Evolutionary conservation across 306 rosid species (phyloP), one percentile per base, ranked within the genome.

Genomic region (Acacia acuminata): DNA sequence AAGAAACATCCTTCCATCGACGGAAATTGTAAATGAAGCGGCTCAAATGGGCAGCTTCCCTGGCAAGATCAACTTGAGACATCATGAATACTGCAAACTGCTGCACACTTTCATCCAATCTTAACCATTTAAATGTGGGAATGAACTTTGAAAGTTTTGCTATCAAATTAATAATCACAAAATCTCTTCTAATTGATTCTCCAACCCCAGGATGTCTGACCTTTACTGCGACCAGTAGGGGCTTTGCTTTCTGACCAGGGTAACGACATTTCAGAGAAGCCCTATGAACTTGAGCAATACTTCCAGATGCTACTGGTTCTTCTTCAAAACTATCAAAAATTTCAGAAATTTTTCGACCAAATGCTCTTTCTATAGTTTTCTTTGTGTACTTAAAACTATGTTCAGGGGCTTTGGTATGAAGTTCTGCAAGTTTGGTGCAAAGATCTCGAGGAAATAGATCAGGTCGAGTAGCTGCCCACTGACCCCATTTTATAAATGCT

Each of bases 161-260:
- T 61, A 87, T 88, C 42, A 86, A 65, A 81, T 89, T 92, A 47
- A 94, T 92, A 82, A 94, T 92, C 60, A 79, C 80, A 84, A 94
- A 94, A 90, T 94, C 98, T 82, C 98, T 94, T 89, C 94, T 90
- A 34, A 94, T 94, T 53, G 96, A 90, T 75, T 92, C 97, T 50
- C 97, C 97, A 77, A 94, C 98, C 17, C 98, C 97, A 80, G 98
- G 98, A 84, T 94, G 98, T 56, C 98, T 88, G 68, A 94, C 98
- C 86, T 94, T 94, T 36, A 94, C 97, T 10, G 98, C 98, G 83
- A 92, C 98, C 81, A 90, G 84, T 40, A 86, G 80, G 66, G 97
- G 94, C 82, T 89, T 88, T 53, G 76, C 73, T 85, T 80, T 78
- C 84, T 92, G 92, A 85, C 97, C 97, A 76, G 94, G 97, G 83